Evolutionary conservation across 2,329 filamentous ascomycete genomes (phyloP).

Genomic region (Sclerotinia glacialis): DNA sequence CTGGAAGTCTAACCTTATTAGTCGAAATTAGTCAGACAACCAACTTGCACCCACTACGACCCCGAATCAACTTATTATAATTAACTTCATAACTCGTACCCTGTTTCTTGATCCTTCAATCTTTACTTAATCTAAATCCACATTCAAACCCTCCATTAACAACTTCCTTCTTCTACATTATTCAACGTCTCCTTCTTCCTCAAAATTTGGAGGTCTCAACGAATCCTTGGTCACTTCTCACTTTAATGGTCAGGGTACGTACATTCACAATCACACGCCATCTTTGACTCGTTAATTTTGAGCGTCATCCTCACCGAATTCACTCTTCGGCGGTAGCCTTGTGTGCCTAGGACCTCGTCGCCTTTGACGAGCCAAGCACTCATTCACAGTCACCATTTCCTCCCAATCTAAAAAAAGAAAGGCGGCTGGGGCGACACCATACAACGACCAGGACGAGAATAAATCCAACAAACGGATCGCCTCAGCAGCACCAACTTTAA

Average conservation of each 20-base stretch:
- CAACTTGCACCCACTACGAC: background rate
- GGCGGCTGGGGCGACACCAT: conserved; percentile 46
- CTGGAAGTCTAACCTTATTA: background rate
- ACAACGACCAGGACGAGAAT: conserved; percentile 38
- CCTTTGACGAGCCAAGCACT: conserved; percentile 33
- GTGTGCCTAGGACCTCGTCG: conserved; percentile 35
- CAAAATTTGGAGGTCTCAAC: background rate
- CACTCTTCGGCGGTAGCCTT: conserved; percentile 30
- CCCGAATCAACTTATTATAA: background rate
- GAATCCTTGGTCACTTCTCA: background rate
- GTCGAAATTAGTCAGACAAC: conserved; percentile 13
- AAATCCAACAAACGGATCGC: conserved; percentile 40
- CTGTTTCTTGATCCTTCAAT: background rate
- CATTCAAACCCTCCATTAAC: background rate
- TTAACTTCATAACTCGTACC: too few relatives aligned
- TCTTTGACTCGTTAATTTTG: conserved; percentile 11
- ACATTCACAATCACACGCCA: conserved; percentile 2
- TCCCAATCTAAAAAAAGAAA: conserved; percentile 52
- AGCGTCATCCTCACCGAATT: conserved; percentile 9
- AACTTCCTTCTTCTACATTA: background rate
- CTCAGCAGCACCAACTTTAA: conserved; percentile 39
- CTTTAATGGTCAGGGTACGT: background rate
- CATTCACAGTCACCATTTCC: conserved; percentile 48
- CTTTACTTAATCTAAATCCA: background rate
- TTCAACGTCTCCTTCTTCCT: background rate